Evolutionary conservation across 495 filamentous ascomycete genomes (phyloP).

Genomic region (Neurospora hispaniola): DNA sequence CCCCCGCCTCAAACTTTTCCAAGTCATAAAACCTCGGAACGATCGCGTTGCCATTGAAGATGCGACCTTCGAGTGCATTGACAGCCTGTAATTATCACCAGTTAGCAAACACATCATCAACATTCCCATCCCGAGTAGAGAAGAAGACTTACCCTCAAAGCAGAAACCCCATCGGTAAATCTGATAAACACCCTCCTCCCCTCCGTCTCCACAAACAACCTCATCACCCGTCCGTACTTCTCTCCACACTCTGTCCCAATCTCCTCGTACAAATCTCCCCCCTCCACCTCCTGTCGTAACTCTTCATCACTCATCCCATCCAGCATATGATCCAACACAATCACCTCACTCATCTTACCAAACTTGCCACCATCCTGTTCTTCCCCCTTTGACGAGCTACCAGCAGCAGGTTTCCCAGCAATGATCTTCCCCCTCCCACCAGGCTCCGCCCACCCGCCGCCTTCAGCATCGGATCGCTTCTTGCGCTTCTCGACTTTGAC

Average conservation of each 20-base stretch:
- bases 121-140: not conserved
- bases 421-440: conserved; percentile 72
- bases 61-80: conserved; percentile 70
- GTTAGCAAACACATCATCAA: not conserved
- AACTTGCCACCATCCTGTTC: conserved; percentile 46
- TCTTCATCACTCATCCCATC: conserved; percentile 59
- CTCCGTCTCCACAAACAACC: conserved; percentile 58
- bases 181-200: conserved; percentile 71
- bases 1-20: conserved; percentile 66
- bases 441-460: conserved; percentile 62
- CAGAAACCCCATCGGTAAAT: conserved; percentile 72
- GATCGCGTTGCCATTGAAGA: conserved; percentile 81
- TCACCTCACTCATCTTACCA: conserved; percentile 67
- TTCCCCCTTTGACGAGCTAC: conserved; percentile 18
- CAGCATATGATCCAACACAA: conserved; percentile 71
- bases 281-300: conserved; percentile 47
- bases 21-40: conserved; percentile 65
- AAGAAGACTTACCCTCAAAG: conserved; percentile 55
- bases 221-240: conserved; percentile 82
- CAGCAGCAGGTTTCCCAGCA: conserved; percentile 38
- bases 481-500: conserved; percentile 75
- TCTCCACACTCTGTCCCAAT: conserved; percentile 87
- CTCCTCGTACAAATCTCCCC: conserved; percentile 68
- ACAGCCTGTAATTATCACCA: conserved; percentile 50
- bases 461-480: conserved; percentile 62